Evolutionary conservation across 768 basidiomycete species (phyloP), one percentile per base, ranked within the genome.

Genomic region (Phaeotremella fagi): DNA sequence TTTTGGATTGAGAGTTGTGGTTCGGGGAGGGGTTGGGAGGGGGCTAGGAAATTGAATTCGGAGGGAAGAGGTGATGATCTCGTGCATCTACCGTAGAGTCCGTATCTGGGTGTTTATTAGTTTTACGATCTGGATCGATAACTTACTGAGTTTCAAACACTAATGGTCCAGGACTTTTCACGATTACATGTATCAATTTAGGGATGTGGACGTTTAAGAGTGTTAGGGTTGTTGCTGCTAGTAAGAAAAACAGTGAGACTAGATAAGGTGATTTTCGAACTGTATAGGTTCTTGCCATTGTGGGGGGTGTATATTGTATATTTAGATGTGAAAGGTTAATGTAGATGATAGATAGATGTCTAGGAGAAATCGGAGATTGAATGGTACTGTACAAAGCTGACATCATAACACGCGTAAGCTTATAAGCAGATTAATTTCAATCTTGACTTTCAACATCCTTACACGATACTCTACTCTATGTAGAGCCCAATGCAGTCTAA

Each of bases 141-240:
- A 54, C 72, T 57, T 44, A 73, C 72, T 64, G 64, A 16, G 68
- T 71, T 53, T 72, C 68, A 33, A 71, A 71, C 24, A 60, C 55
- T 6, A 65, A 48, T 16, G 72, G 72, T 14, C 72, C 72, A 24
- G 68, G 68, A 43, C 55, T 59, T 14, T 26, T 28, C 6, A 53
- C 45, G 4, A 59, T 53, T 14, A 71, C 64, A 48, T 68, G 61
- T 25, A 74, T 67, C 27, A 72, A 43, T 31, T 70, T 61, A 15
- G 70, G 54, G 1, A 67, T 58, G 65, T 72, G 68, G 42, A 71
- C 69, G 47, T 70, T 68, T 4, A 72, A 38, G 16, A 74, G 41
- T 11, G 70, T 70, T 7, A 72, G 50, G 18, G 64, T 61, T 6
- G 70, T 69, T 3, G 72, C 68, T 1, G 56, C 57, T 11, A 74